phyloP scores from a whole-genome alignment of 2,329 filamentous ascomycete genomes.

The Pestalotiopsis sp. region DNA sequence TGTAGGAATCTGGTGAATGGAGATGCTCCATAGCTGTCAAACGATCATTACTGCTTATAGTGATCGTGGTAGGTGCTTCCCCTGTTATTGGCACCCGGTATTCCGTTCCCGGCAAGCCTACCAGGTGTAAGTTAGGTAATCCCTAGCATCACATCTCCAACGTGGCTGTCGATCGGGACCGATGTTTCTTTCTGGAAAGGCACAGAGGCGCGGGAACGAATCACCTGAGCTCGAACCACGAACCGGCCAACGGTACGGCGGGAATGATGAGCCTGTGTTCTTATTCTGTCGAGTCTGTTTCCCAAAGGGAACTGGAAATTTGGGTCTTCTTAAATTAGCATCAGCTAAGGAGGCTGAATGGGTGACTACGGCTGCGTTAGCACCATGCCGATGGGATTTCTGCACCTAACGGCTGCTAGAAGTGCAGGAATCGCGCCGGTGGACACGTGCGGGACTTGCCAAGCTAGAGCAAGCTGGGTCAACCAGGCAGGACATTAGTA shows the following conservation, averaged over 20 bases:
- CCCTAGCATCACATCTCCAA: not conserved
- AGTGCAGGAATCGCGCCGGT: not conserved
- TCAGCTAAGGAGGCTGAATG: not conserved
- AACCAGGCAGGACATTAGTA: not conserved
- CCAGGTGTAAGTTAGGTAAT: not conserved
- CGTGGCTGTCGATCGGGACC: not conserved
- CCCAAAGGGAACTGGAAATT: not conserved
- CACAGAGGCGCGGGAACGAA: not conserved
- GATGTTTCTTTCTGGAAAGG: not conserved
- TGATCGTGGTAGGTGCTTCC: not conserved
- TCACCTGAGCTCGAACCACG: not conserved
- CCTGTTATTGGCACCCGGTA: not conserved
- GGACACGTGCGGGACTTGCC: not conserved
- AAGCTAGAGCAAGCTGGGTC: not conserved
- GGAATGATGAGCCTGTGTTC: no score
- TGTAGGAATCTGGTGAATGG: not conserved
- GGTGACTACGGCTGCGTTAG: not conserved
- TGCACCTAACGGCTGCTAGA: constrained; percentile 3
- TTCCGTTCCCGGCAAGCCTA: not conserved
- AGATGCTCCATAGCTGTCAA: not conserved
- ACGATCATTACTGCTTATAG: not conserved
- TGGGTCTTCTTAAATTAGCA: not conserved
- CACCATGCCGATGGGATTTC: not conserved
- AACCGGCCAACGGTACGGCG: no score
- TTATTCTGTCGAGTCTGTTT: not conserved